Percentiles rank a stretch among this genome's conserved stretches.
These are phyloP conservation scores for Asterochloris sp. DNA, from an alignment of 139 green algal species.

Conservation along the genomic window DNA sequence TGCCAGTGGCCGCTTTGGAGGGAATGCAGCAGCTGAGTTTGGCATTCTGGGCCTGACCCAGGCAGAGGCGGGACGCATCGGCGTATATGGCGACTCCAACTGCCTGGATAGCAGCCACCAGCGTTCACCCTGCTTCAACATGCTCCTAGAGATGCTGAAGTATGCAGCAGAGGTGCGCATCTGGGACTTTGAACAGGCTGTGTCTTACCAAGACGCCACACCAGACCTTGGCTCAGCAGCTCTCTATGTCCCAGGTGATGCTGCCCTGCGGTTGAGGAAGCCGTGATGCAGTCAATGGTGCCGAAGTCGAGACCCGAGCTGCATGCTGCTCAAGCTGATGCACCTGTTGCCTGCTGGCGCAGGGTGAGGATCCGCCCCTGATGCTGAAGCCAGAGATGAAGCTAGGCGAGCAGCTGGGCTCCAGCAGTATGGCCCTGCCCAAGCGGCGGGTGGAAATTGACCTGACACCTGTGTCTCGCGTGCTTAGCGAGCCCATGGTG, in stretches of 20 bases:
- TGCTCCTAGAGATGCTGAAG: conserved; percentile 47
- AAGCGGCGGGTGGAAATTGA: conserved; percentile 47
- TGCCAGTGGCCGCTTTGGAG: too few relatives aligned
- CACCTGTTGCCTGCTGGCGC: too few relatives aligned
- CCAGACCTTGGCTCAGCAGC: too few relatives aligned
- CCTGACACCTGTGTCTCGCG: conserved; percentile 51
- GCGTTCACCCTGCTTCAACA: conserved; percentile 51
- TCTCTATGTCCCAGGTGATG: too few relatives aligned
- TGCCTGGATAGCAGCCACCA: conserved; percentile 90
- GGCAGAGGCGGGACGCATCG: conserved; percentile 50
- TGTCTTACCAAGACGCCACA: neutral
- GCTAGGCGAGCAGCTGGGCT: conserved; percentile 9
- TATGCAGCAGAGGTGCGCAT: conserved; percentile 20
- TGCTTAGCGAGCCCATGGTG: conserved; percentile 43
- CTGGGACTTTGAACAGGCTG: neutral
- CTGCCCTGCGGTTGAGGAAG: too few relatives aligned
- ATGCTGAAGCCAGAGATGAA: too few relatives aligned
- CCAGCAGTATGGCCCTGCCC: conserved; percentile 27
- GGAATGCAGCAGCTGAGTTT: too few relatives aligned
- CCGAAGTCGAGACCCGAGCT: too few relatives aligned
- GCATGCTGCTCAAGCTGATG: too few relatives aligned
- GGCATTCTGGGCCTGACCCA: too few relatives aligned
- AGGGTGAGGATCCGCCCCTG: too few relatives aligned
- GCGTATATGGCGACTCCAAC: conserved; percentile 83
- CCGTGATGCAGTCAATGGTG: too few relatives aligned